These are phyloP conservation scores for Colletotrichum chrysophilum DNA, from an alignment of 2,329 filamentous ascomycete species.

Conservation along the genomic window DNA sequence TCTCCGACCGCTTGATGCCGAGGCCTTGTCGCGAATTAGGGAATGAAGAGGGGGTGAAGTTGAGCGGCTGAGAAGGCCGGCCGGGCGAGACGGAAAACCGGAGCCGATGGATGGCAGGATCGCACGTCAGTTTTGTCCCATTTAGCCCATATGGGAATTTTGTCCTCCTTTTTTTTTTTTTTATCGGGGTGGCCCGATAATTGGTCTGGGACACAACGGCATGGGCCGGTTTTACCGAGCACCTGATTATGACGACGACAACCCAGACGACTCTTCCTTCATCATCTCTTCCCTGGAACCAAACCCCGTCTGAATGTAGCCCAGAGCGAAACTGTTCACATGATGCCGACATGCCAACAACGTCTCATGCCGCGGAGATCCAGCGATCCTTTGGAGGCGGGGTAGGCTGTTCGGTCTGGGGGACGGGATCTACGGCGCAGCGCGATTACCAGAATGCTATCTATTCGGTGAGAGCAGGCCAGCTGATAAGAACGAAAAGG, in stretches of 20 bases:
- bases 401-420: background rate
- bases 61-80: background rate
- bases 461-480: background rate
- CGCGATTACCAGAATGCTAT: background rate
- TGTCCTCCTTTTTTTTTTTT: background rate
- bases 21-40: background rate
- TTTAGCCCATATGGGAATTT: background rate
- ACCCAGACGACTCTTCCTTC: background rate
- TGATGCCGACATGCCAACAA: background rate
- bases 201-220: background rate
- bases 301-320: background rate
- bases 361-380: conserved; percentile 6
- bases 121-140: background rate
- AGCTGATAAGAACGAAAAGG: background rate
- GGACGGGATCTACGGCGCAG: background rate
- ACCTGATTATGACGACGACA: background rate
- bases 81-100: background rate
- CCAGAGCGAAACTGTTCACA: background rate
- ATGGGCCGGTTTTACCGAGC: background rate
- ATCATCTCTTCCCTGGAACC: background rate
- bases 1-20: background rate
- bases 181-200: background rate
- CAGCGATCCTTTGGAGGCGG: background rate
- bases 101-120: background rate
- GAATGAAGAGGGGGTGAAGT: background rate